Conservation (phyloP, 192 early-diverging fungal species). For the Coemansia sp. region DNA sequence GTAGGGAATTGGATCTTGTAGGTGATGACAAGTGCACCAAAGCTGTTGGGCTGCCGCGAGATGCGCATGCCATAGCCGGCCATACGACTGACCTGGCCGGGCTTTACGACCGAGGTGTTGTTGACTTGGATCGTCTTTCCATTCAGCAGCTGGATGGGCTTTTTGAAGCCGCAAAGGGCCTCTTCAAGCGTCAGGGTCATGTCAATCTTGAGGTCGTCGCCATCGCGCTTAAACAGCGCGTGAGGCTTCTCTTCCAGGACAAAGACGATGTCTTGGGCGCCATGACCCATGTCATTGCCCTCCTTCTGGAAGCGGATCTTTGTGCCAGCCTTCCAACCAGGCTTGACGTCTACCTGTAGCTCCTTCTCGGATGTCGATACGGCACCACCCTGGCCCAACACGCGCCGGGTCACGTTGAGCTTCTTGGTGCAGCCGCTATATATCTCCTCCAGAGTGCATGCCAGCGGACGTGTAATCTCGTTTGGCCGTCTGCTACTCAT, state of each 20-base stretch:
- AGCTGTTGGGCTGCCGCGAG: conserved; percentile 77
- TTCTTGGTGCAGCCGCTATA: conserved; percentile 89
- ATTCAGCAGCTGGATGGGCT: conserved; percentile 75
- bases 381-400: conserved; percentile 35
- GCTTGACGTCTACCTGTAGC: conserved; percentile 82
- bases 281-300: conserved; percentile 84
- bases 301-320: conserved; percentile 91
- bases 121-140: conserved; percentile 71
- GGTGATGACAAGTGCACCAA: conserved; percentile 87
- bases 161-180: conserved; percentile 77
- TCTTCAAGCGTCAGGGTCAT: conserved; percentile 77
- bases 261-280: conserved; percentile 93
- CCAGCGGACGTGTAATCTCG: conserved; percentile 72
- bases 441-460: conserved; percentile 88
- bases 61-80: conserved; percentile 93
- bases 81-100: conserved; percentile 77
- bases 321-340: conserved; percentile 98
- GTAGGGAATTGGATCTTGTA: conserved; percentile 83
- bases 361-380: conserved; percentile 72
- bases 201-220: conserved; percentile 75
- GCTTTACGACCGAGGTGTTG: conserved; percentile 66
- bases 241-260: conserved; percentile 94
- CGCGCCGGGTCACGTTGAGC: conserved; percentile 88
- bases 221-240: conserved; percentile 82
- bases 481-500: conserved; percentile 59